Percentiles rank a stretch among this genome's conserved stretches.
phyloP scores from a whole-genome alignment of 2,329 filamentous ascomycete species.

The Samsoniella hepiali region DNA sequence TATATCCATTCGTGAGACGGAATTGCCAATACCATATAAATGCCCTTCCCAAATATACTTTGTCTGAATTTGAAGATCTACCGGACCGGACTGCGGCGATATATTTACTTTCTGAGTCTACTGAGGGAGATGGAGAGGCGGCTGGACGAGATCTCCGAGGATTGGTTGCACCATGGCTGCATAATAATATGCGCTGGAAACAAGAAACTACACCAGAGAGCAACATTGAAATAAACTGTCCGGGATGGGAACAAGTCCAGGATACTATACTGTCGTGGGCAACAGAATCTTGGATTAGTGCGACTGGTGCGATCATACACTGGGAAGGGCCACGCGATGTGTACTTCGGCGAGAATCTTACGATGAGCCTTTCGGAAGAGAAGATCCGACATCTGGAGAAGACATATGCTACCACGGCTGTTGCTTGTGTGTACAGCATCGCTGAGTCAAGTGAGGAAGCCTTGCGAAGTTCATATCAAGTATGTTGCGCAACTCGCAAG shows the following conservation, averaged over 20 bases:
- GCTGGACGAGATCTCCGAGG: constrained; percentile 65
- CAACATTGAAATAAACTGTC: constrained; percentile 38
- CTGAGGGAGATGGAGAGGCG: constrained; percentile 37
- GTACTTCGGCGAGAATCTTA: constrained; percentile 60
- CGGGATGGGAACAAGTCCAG: constrained; percentile 67
- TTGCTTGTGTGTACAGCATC: constrained; percentile 16
- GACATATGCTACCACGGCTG: constrained; percentile 32
- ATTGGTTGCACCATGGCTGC: constrained; percentile 71
- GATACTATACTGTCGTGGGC: constrained; percentile 64
- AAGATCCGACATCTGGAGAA: constrained; percentile 6
- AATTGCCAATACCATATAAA: constrained; percentile 67
- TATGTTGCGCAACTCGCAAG: constrained; percentile 15
- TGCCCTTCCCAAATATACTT: constrained; percentile 44
- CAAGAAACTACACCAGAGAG: constrained; percentile 20
- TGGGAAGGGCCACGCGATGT: constrained; percentile 73
- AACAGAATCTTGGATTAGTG: constrained; percentile 56
- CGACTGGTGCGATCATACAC: constrained; percentile 61
- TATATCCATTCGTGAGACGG: constrained; percentile 66
- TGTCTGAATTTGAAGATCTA: constrained; percentile 62
- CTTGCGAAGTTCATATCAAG: constrained; percentile 16
- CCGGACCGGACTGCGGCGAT: constrained; percentile 57
- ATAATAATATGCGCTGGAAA: constrained; percentile 59
- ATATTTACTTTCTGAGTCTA: constrained; percentile 58
- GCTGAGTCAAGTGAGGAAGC: constrained; percentile 10
- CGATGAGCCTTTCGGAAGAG: constrained; percentile 55